A percentile compares a stretch with the other conserved stretches of the same genome.
phyloP scores from a whole-genome alignment of 2,329 filamentous ascomycete species.

The Dendrostoma leiphaemia region DNA sequence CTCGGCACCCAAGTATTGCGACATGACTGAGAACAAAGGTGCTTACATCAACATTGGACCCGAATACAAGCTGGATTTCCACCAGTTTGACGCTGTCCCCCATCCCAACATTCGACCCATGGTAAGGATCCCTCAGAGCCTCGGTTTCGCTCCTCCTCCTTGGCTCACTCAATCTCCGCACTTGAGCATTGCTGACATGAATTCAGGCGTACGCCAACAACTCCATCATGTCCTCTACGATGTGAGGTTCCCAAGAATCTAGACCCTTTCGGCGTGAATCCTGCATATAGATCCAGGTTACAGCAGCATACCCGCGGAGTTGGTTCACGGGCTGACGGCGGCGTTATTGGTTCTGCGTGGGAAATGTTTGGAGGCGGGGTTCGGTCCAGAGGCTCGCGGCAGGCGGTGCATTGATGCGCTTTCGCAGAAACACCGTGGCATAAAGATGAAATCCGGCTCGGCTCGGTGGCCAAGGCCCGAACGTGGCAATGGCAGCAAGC shows the following conservation, averaged over 20 bases:
- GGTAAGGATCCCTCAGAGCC: conserved; percentile 52
- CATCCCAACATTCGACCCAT: conserved; percentile 96
- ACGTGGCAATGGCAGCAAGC: not conserved
- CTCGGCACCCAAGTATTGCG: conserved; percentile 95
- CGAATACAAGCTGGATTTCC: conserved; percentile 86
- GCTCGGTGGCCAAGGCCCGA: not conserved
- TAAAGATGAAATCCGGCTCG: not conserved
- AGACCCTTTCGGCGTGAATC: conserved; percentile 6
- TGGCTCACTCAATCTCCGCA: too few relatives aligned
- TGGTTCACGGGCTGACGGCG: conserved; percentile 11
- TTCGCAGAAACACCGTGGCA: conserved; percentile 5
- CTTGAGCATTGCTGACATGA: conserved; percentile 23
- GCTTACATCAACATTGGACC: conserved; percentile 96
- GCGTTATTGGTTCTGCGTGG: conserved; percentile 15
- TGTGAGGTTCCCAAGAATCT: conserved; percentile 44
- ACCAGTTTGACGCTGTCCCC: conserved; percentile 94
- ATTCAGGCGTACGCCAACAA: conserved; percentile 77
- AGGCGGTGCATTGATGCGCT: conserved; percentile 2
- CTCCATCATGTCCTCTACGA: conserved; percentile 74
- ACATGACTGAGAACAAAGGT: conserved; percentile 96
- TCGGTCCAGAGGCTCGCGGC: not conserved
- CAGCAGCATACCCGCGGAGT: conserved; percentile 18
- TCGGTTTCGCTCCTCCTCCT: not conserved
- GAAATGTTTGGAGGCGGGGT: not conserved
- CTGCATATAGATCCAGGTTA: conserved; percentile 16